Conservation (phyloP, 2,329 filamentous ascomycete species). For the Lachnellula occidentalis region DNA sequence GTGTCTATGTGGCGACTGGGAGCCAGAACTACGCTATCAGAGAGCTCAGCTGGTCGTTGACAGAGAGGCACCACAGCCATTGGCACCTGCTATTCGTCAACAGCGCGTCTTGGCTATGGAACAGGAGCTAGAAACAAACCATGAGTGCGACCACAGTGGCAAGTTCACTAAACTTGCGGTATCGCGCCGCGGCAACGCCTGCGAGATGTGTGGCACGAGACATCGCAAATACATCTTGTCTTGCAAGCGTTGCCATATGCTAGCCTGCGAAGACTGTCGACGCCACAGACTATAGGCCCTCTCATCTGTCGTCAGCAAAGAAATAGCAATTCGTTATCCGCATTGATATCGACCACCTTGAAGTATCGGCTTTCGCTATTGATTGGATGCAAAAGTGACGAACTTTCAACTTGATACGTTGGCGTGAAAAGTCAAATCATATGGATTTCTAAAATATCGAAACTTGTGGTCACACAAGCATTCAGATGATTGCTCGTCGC, state of each 20-base stretch:
- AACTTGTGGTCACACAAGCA: too few relatives aligned
- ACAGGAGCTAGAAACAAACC: slow-evolving; percentile 14
- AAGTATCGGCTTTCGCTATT: too few relatives aligned
- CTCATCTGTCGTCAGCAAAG: too few relatives aligned
- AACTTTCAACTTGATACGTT: too few relatives aligned
- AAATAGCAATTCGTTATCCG: too few relatives aligned
- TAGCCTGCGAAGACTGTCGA: slow-evolving; percentile 15
- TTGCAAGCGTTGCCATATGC: slow-evolving; percentile 17
- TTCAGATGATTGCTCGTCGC: too few relatives aligned
- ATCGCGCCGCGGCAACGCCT: slow-evolving; percentile 11
- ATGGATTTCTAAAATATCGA: too few relatives aligned
- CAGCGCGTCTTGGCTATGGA: slow-evolving; percentile 12
- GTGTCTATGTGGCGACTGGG: slow-evolving; percentile 21
- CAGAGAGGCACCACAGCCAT: slow-evolving; percentile 13
- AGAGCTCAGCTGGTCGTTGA: slow-evolving; percentile 22
- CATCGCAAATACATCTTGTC: slow-evolving; percentile 16
- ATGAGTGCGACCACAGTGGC: slow-evolving; percentile 17
- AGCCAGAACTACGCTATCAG: slow-evolving; percentile 14
- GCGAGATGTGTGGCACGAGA: slow-evolving; percentile 16
- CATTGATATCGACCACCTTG: too few relatives aligned
- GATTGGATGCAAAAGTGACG: too few relatives aligned
- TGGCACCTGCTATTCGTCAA: slow-evolving; percentile 14
- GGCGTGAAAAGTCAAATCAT: too few relatives aligned
- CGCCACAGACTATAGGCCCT: too few relatives aligned
- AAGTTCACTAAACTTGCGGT: slow-evolving; percentile 13